Conservation (phyloP, 2,329 filamentous ascomycete genomes). For the Aspergillus calidoustus region DNA sequence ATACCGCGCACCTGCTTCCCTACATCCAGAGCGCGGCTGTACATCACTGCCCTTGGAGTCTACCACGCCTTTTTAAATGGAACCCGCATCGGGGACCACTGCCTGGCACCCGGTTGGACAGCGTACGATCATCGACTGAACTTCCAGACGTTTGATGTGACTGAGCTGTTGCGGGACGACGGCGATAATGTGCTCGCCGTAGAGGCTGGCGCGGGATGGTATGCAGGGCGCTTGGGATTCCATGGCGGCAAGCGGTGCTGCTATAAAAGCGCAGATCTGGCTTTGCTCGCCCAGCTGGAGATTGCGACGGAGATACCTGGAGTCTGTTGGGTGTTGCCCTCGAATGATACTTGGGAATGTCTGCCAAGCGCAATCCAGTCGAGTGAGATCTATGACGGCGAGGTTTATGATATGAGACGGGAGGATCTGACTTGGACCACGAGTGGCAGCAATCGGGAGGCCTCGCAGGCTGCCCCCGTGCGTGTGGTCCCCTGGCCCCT, state of each 20-base stretch:
- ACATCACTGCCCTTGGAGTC: slow-evolving; percentile 1
- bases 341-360: background rate
- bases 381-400: background rate
- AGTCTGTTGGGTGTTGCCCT: background rate
- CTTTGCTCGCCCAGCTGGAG: background rate
- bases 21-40: background rate
- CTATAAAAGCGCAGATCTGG: background rate
- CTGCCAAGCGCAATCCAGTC: background rate
- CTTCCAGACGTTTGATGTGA: slow-evolving; percentile 1
- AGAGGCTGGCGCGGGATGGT: slow-evolving; percentile 6
- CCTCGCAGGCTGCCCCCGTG: no score
- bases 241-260: background rate
- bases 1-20: background rate
- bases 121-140: background rate
- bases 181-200: background rate
- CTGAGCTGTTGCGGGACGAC: background rate
- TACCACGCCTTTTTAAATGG: slow-evolving; percentile 4
- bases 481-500: background rate
- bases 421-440: no score
- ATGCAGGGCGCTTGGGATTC: slow-evolving; percentile 3
- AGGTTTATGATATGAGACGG: background rate
- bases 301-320: background rate
- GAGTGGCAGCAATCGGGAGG: no score
- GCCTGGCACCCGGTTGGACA: slow-evolving; percentile 7
- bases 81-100: background rate